These are phyloP conservation scores for Parastagonospora avenae DNA, from an alignment of 2,329 filamentous ascomycete genomes.

Conservation along the genomic window DNA sequence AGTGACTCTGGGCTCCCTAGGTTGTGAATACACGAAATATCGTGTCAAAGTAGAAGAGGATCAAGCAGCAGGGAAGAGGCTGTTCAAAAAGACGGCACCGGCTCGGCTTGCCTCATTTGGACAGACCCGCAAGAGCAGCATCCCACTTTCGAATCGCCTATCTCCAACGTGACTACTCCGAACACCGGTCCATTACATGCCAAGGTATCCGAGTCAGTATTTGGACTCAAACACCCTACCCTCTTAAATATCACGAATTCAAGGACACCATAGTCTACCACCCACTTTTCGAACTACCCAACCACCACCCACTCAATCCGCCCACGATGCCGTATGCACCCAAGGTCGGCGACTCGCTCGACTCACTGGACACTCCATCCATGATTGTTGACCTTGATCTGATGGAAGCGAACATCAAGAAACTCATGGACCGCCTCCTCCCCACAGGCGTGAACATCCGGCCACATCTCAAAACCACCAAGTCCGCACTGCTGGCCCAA, in stretches of 20 bases:
- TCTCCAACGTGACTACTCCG: not conserved
- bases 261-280: not conserved
- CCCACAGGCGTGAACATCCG: conserved; percentile 55
- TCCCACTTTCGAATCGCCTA: conserved; percentile 7
- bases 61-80: no score
- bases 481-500: conserved; percentile 53
- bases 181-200: not conserved
- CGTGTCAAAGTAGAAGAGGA: no score
- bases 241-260: not conserved
- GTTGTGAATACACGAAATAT: no score
- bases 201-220: not conserved
- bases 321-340: conserved; percentile 45
- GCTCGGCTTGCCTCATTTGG: conserved; percentile 19
- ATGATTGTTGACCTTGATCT: conserved; percentile 61
- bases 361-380: conserved; percentile 59
- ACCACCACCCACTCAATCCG: not conserved
- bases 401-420: conserved; percentile 58
- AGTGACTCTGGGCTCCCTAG: no score
- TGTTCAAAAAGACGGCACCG: no score
- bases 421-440: conserved; percentile 53
- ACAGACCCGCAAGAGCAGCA: conserved; percentile 2
- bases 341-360: conserved; percentile 50
- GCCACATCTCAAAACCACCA: conserved; percentile 61
- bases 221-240: not conserved
- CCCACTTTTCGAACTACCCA: not conserved